Percentiles rank a stretch among this genome's conserved stretches.
Evolutionary conservation across 1,284 basidiomycete species (phyloP).

Genomic region (Flammula alnicola): DNA sequence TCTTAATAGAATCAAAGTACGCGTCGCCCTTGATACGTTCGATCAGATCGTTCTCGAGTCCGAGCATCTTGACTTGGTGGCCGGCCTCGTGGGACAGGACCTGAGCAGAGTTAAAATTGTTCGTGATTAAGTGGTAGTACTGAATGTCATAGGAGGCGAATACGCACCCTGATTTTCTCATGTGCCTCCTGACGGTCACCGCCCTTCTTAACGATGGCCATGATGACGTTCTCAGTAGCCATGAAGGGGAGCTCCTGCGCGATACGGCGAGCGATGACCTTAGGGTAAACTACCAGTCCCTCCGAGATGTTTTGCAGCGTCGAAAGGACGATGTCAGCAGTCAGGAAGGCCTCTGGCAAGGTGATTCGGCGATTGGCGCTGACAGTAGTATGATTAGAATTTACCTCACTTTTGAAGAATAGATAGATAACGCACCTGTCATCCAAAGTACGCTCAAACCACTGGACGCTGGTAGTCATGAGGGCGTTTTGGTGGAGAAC

Average conservation of each 20-base stretch:
- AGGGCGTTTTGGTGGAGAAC: constrained; percentile 91
- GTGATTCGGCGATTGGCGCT: constrained; percentile 97
- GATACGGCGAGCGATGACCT: constrained; percentile 92
- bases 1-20: constrained; percentile 69
- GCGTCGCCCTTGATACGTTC: constrained; percentile 67
- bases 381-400: constrained; percentile 11
- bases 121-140: too few species aligned
- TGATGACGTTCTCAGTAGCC: constrained; percentile 99
- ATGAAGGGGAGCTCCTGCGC: constrained; percentile 98
- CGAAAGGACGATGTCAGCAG: constrained; percentile 94
- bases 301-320: constrained; percentile 97
- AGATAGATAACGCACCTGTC: constrained; percentile 64
- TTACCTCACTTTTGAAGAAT: not conserved
- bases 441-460: constrained; percentile 96
- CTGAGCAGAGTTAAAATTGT: constrained; percentile 40
- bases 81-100: constrained; percentile 96
- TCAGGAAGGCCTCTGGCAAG: constrained; percentile 96
- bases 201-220: constrained; percentile 96
- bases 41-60: constrained; percentile 96
- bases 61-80: constrained; percentile 93
- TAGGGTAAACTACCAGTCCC: constrained; percentile 97
- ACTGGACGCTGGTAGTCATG: constrained; percentile 91
- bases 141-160: constrained; percentile 9
- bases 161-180: constrained; percentile 87
- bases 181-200: constrained; percentile 97